Evolutionary conservation across 306 rosid species (phyloP), one percentile per base, ranked within the genome.

Genomic region (Vigna nakashimae): DNA sequence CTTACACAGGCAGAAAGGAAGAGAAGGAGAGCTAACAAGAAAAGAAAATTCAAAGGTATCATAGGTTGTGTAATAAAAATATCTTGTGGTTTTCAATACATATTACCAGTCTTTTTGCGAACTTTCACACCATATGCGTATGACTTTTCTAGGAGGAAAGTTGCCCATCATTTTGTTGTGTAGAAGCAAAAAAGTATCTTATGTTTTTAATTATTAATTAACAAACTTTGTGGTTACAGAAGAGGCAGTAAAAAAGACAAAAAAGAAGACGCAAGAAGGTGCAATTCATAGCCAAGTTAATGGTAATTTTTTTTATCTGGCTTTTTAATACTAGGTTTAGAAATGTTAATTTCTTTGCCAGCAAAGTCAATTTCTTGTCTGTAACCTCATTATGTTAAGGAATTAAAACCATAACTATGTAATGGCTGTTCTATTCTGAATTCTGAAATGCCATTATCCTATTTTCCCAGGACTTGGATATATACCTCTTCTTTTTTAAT

Each of bases 1-100:
- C 97, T 96, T 78, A 88, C 97, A 28, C 89, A 91, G 87, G 91
- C 65, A 22, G 99, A 96, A 64, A 96, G 97, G 85, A 96, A 89
- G 86, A 88, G 90, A 83, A 90, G 96, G 88, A 91, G 98, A 81
- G 94, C 98, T 65, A 84, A 83, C 77, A 92, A 91, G 90, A 96
- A 96, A 85, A 89, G 93, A 88, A 92, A 82, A 86, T 91, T 86
- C 66, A 92, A 92, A 86, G 97, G 99, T 96, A 86, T 40, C 76
- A 36, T 50, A 46, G 52, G 17, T 18, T 62, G 46, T 38, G 42
- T 69, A 53, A 46, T 4, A 6, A 6, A 57, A 56, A 15, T 71
- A 64, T 84, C 72, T 70, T 55, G 73, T 22, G 53, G 13, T 42
- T 11, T 42, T 42, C 13, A 9, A 42, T 42, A 51, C 60, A 77